Evolutionary conservation across 257 asterid genomes (phyloP).

Genomic region (Pogostemon cablin): DNA sequence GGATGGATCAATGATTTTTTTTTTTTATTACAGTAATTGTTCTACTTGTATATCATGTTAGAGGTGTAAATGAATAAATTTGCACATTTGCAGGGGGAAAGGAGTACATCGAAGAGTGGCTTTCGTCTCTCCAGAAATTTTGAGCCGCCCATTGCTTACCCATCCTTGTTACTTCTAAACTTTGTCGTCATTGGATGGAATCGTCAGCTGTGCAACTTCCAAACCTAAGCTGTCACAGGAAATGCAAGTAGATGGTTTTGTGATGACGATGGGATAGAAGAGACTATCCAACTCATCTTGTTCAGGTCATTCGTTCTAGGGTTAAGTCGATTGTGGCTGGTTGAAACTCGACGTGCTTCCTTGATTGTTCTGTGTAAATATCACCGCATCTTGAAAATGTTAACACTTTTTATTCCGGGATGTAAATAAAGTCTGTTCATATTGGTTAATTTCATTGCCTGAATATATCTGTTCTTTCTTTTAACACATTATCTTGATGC

Average conservation of each 20-base stretch:
- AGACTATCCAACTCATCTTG: constrained; percentile 16
- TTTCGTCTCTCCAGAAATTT: constrained; percentile 73
- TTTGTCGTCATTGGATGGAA: constrained; percentile 10
- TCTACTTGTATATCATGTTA: neutral
- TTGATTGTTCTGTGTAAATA: constrained; percentile 38
- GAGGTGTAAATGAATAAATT: neutral
- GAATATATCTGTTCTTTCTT: neutral
- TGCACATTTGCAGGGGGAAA: constrained; percentile 54
- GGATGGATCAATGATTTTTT: neutral
- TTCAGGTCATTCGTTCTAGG: constrained; percentile 31
- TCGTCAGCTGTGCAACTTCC: constrained; percentile 2
- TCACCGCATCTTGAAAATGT: constrained; percentile 34
- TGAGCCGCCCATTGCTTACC: constrained; percentile 41
- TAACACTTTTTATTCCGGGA: constrained; percentile 28
- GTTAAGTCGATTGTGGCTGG: constrained; percentile 27
- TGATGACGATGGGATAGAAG: neutral
- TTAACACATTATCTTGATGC: neutral
- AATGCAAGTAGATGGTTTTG: constrained; percentile 21
- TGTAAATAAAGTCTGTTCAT: constrained; percentile 41
- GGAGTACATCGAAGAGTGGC: constrained; percentile 79
- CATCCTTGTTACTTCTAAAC: constrained; percentile 23
- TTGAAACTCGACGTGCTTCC: constrained; percentile 30
- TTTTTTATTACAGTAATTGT: neutral
- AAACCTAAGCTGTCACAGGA: constrained; percentile 18
- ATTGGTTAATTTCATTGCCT: constrained; percentile 19